Percentiles rank a stretch among this genome's conserved stretches.
These are phyloP conservation scores for Diutina pseudorugosa DNA, from an alignment of 1,139 yeast species.

Conservation along the genomic window DNA sequence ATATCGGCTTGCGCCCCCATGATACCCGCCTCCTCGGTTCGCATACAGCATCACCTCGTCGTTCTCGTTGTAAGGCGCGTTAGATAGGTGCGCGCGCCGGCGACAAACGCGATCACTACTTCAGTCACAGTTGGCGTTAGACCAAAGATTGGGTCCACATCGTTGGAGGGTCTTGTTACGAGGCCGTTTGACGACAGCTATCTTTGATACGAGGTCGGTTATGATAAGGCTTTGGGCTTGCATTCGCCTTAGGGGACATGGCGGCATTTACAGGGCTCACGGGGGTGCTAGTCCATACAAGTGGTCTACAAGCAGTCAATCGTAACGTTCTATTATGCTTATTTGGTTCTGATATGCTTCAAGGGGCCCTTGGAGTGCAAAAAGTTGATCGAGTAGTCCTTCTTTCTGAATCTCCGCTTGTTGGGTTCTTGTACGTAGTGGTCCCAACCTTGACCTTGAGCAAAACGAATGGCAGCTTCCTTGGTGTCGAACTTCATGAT, in stretches of 20 bases:
- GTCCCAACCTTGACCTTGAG: slow-evolving; percentile 80
- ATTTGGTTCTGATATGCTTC: slow-evolving; percentile 77
- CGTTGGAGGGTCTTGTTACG: too few species aligned
- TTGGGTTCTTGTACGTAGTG: slow-evolving; percentile 78
- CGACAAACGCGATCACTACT: neutral
- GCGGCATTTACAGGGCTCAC: too few species aligned
- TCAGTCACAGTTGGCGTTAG: neutral
- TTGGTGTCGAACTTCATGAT: slow-evolving; percentile 61
- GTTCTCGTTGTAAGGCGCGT: neutral
- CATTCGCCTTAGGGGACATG: too few species aligned
- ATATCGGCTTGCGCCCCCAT: neutral
- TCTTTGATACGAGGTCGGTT: too few species aligned
- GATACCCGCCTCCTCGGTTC: neutral
- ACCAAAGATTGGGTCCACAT: too few species aligned
- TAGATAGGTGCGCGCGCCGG: neutral
- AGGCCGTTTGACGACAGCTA: too few species aligned
- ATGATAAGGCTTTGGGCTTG: too few species aligned
- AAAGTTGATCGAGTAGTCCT: slow-evolving; percentile 66
- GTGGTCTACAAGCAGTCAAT: neutral
- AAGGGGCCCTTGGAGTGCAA: slow-evolving; percentile 59
- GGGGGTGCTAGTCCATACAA: neutral
- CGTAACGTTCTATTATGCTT: neutral
- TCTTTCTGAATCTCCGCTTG: slow-evolving; percentile 57
- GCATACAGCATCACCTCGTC: neutral
- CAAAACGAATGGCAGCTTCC: slow-evolving; percentile 71